Base-by-base conservation (phyloP, 1,284 basidiomycete species). In the Trichosporon sp. region DNA sequence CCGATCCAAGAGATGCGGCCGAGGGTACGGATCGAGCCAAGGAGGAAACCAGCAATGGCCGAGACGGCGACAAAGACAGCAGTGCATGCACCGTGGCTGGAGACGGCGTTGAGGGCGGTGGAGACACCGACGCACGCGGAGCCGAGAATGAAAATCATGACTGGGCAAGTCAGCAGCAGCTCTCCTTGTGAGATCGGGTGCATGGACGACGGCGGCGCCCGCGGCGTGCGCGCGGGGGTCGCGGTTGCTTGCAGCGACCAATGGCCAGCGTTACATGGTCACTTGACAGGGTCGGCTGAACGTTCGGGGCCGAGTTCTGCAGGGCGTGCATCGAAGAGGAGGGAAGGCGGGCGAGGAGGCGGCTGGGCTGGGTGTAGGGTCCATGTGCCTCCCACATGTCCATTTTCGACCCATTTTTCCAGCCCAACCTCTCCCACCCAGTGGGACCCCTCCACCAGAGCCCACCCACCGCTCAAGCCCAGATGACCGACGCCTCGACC, bases 1-100 rank as follows among this genome's bases (percentile, higher is more conserved):
- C 80, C 81, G 66, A 85, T 70, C 76, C 79, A 83, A 12, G 80
- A 77, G 66, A 85, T 77, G 32, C 76, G 73, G 48, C 79, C 78
- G 38, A 84, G 78, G 2, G 81, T 84, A 43, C 79, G 81, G 56
- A 85, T 77, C 6, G 77, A 77, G 19, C 80, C 74, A 61, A 84
- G 68, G 63, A 78, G 65, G 67, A 78, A 77, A 56, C 76, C 76
- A 37, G 76, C 70, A 71, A 82, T 68, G 21, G 78, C 74, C 8
- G 77, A 78, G 38, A 84, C 79, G 37, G 74, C 76, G 16, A 79
- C 77, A 56, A 82, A 84, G 35, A 80, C 78, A 56, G 76, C 75
- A 10, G 75, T 76, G 67, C 75, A 76, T 7, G 72, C 65, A 11
- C 70, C 72, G 65, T 76, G 75, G 59, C 67, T 68, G 3, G 74